Evolutionary conservation across 2,329 filamentous ascomycete genomes (phyloP), one percentile per base, ranked within the genome.

Genomic region (Akanthomyces uredinophilus): DNA sequence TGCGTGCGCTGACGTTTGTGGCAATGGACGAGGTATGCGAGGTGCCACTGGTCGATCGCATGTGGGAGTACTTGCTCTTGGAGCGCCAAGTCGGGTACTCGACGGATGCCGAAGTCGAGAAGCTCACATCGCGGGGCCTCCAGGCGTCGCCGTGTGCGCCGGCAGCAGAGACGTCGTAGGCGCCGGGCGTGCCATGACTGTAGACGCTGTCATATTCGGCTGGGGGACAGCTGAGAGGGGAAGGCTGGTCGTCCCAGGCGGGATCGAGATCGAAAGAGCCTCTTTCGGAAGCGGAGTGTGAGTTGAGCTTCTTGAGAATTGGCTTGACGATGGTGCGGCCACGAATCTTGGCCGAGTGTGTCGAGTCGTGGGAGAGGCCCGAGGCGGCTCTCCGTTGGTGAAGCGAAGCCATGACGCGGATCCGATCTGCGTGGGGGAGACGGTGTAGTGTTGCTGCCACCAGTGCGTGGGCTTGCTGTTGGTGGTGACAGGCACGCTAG

Each of bases 201-300:
- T 54, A 39, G 63, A 70, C 68, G 60, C 66, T 61, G 59, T 68
- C 71, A 65, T 69, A 71, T 62, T 68, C 57, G 18, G 29, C 43
- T 2, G 62, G 68, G 53, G 68, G 65, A 58, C 66, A 70, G 50
- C 67, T 67, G 65, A 70, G 68, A 73, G 69, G 70, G 10, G 65
- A 62, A 24, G 69, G 69, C 67, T 85, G 82, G 64, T 87, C 83
- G 47, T 84, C 81, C 79, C 83, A 85, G 22, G 79, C 78, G 50
- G 85, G 81, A 70, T 87, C 82, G 65, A 88, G 72, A 67, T 88
- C 86, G 64, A 87, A 73, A 51, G 85, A 87, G 68, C 80, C 86
- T 75, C 86, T 86, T 66, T 86, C 83, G 66, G 83, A 85, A 54
- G 81, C 77, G 41, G 78, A 74, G 44, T 66, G 66, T 13, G 72